Base-by-base conservation (phyloP, 179 eudicot species). In the Gypsophila paniculata region DNA sequence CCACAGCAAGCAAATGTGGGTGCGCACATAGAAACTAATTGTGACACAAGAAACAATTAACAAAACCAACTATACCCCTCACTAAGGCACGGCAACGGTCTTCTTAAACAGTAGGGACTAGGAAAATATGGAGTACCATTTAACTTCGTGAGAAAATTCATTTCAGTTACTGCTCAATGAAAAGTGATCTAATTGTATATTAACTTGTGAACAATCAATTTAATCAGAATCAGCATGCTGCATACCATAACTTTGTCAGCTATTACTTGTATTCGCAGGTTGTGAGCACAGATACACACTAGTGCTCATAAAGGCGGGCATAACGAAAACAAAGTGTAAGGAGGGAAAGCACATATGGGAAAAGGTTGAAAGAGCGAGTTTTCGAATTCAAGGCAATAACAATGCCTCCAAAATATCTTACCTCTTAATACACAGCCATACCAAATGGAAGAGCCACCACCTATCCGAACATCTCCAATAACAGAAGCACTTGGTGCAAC, bases 401-500 rank as follows among this genome's bases (percentile, higher is more conserved):
- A 29, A 32, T 70, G 49, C 12, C 9, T 69, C 22, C 11, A 18
- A 70, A 17, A 70, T n/a, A 61, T 44, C 83, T 68, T 86, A 93
- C 98, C 98, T 85, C 96, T 84, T 77, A 93, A 75, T 54, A 93
- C 95, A 78, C 96, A 93, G 59, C 98, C 98, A 77, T 93, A 93
- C 98, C 98, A 93, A 71, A 93, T 89, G 55, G 98, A 93, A 15
- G 98, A 89, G 64, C 84, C 79, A 11, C 61, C 78, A 18, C 98
- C 98, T 42, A 93, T 80, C 74, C 77, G 83, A 79, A 93, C 95
- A 80, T 93, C 95, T 63, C 98, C 98, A 76, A 83, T 82, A 61
- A 93, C 65, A 64, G 98, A 93, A 74, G 98, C 98, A 85, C 93
- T 90, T 51, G 98, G 98, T 21, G 98, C 98, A 69, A 93, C 90